phyloP scores from a whole-genome alignment of 495 filamentous ascomycete genomes.

The Penicillium egyptiacum region DNA sequence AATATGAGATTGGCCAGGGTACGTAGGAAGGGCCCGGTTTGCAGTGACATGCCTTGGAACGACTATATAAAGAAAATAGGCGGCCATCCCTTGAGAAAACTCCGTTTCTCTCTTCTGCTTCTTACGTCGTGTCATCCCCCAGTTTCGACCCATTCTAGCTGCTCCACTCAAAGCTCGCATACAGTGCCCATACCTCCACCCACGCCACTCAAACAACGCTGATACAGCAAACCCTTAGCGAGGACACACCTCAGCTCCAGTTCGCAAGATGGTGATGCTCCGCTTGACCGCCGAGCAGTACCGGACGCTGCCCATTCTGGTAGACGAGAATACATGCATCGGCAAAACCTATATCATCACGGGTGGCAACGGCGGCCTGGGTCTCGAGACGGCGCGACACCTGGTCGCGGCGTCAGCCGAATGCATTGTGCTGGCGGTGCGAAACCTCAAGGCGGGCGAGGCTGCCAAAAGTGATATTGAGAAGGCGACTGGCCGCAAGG shows the following conservation, averaged over 20 bases:
- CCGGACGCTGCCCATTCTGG: not conserved
- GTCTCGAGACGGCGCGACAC: slow-evolving; percentile 30
- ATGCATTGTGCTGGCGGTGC: slow-evolving; percentile 51
- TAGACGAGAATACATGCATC: slow-evolving; percentile 7
- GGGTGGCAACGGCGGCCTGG: slow-evolving; percentile 31
- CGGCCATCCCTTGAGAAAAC: not conserved
- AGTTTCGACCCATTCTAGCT: not conserved
- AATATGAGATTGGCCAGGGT: slow-evolving; percentile 1
- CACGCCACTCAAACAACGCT: no score
- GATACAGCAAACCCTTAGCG: not conserved
- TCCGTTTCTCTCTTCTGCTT: not conserved
- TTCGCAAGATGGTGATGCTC: not conserved
- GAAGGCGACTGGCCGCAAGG: slow-evolving; percentile 14
- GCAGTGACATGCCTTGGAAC: not conserved
- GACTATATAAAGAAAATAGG: slow-evolving; percentile 2
- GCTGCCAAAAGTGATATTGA: slow-evolving; percentile 30
- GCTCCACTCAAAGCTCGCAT: not conserved
- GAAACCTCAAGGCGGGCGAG: slow-evolving; percentile 44
- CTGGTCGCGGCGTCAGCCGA: slow-evolving; percentile 26
- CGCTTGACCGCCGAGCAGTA: not conserved
- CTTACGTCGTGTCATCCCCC: not conserved
- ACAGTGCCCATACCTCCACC: no score
- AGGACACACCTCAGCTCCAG: not conserved
- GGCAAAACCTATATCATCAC: slow-evolving; percentile 32
- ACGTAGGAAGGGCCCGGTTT: not conserved